Conservation (phyloP, 2,329 filamentous ascomycete genomes). For the Colletotrichum musicola region DNA sequence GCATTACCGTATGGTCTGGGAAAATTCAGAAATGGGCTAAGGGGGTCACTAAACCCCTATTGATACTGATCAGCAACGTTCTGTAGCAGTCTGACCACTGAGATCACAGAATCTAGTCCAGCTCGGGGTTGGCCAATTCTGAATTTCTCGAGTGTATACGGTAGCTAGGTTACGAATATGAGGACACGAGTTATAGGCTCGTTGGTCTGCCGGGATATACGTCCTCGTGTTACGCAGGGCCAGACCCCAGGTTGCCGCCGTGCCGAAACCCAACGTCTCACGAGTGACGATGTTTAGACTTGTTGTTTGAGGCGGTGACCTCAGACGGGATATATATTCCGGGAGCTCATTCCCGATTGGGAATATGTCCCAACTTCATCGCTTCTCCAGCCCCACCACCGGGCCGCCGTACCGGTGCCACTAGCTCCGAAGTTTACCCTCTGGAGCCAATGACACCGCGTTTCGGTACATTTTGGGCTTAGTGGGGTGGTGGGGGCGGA, state of each 20-base stretch:
- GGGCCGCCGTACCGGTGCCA: not conserved
- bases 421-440: constrained; percentile 1
- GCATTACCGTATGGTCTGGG: not conserved
- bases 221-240: not conserved
- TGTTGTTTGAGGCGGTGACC: too few relatives aligned
- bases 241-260: not conserved
- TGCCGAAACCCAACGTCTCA: not conserved
- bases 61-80: too few relatives aligned
- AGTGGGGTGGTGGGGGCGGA: not conserved
- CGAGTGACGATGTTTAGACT: not conserved
- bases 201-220: not conserved
- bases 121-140: too few relatives aligned
- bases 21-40: too few relatives aligned
- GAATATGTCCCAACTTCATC: not conserved
- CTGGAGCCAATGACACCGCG: not conserved
- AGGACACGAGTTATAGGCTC: not conserved
- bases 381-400: too few relatives aligned
- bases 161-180: not conserved
- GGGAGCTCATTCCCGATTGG: not conserved
- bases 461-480: not conserved
- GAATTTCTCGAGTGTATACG: too few relatives aligned
- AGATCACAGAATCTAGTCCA: too few relatives aligned
- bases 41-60: too few relatives aligned
- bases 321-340: constrained; percentile 20
- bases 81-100: too few relatives aligned